phyloP scores from a whole-genome alignment of 805 yeast species.

The Myxozyma vanderwaltii region DNA sequence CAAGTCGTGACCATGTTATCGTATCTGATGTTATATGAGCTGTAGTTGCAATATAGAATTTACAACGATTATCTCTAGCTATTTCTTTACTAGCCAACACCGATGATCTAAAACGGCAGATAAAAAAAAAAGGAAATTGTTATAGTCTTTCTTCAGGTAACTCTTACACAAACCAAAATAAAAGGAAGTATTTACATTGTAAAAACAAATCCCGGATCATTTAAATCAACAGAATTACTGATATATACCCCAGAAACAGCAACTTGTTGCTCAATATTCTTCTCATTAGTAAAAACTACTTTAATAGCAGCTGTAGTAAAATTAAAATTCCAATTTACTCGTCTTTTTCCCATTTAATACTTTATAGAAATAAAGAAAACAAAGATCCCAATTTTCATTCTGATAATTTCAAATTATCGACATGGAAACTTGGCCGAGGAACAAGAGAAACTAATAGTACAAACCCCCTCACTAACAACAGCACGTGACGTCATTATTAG shows the following conservation, averaged over 20 bases:
- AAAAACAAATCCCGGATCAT: slow-evolving; percentile 15
- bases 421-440: too few relatives aligned
- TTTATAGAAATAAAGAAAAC: too few relatives aligned
- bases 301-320: slow-evolving; percentile 13
- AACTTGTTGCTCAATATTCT: not conserved
- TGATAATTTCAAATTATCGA: too few relatives aligned
- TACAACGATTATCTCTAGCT: not conserved
- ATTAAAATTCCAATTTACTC: not conserved
- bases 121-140: too few relatives aligned
- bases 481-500: not conserved
- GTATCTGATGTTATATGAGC: not conserved
- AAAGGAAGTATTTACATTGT: slow-evolving; percentile 12
- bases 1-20: slow-evolving; percentile 14
- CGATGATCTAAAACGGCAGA: slow-evolving; percentile 11
- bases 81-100: slow-evolving; percentile 12
- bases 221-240: not conserved
- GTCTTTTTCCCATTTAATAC: not conserved
- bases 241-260: slow-evolving; percentile 21
- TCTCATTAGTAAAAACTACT: not conserved
- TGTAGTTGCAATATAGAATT: slow-evolving; percentile 10
- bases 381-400: too few relatives aligned
- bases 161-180: not conserved
- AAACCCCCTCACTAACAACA: not conserved
- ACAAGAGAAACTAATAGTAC: not conserved
- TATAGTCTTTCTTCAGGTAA: too few relatives aligned